Evolutionary conservation across 2,329 filamentous ascomycete species (phyloP), one percentile per base, ranked within the genome.

Genomic region (Epichloe coenophiala): DNA sequence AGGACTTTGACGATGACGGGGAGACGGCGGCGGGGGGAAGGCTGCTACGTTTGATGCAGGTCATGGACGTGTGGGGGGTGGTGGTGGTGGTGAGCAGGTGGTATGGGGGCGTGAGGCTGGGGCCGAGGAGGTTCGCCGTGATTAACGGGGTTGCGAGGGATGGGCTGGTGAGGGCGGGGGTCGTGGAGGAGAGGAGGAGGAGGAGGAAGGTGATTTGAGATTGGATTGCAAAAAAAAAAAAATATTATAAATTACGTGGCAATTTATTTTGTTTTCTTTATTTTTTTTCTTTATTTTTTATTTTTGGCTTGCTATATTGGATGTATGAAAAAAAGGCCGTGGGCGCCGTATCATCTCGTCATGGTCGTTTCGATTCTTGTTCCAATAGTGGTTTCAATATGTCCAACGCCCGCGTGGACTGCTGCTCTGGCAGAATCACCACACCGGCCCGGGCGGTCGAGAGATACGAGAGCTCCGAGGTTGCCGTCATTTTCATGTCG

Each of bases 1-100:
- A 97, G 65, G 93, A 98, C 67, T 96, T 84, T 62, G 87, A 98
- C 60, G 93, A 98, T 60, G 93, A 98, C 64, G 93, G 93, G 93
- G 93, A 98, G 74, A 86, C 86, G 27, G 93, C 93, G 5, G 93
- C 93, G 0, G 93, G 93, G 1, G 1, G 83, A 0, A 76, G 93
- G 41, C 68, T 98, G 61, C 68, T 97, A 53, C 88, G 95, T 69
- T 71, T 98, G 33, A 84, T 98, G 82, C 89, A 96, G 71, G 69
- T 95, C 54, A 96, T 96, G 87, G 87, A 90, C 61, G 75, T 94
- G 11, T 96, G 90, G 89, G 80, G 65, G 65, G 84, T 85, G 15
- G 84, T 97, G 71, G 88, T 98, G 0, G 84, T 98, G 3, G 91
- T 98, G 31, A 89, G 87, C 39, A 73, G 93, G 55, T 98, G 93